Conservation (phyloP, 331 rosid species). For the Rosa hybrid region DNA sequence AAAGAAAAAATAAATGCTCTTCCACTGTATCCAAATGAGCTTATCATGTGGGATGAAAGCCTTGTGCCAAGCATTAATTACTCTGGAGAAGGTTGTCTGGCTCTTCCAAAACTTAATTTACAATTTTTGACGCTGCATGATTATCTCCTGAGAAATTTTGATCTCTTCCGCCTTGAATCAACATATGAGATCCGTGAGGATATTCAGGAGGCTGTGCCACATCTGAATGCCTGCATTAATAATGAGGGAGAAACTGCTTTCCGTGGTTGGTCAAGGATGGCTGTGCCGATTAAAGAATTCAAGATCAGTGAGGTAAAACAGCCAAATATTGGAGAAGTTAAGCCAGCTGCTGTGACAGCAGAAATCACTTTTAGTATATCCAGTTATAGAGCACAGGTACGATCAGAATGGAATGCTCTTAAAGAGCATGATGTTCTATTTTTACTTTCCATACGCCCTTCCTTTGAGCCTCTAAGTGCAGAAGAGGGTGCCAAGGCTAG, state of each 20-base stretch:
- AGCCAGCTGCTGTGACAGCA: constrained; percentile 92
- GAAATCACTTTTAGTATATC: constrained; percentile 83
- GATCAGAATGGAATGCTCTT: constrained; percentile 97
- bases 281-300: constrained; percentile 83
- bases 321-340: constrained; percentile 98
- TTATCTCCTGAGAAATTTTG: constrained; percentile 90
- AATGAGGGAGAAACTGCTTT: constrained; percentile 86
- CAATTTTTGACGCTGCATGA: constrained; percentile 96
- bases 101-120: constrained; percentile 91
- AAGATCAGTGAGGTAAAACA: constrained; percentile 82
- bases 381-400: constrained; percentile 80
- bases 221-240: constrained; percentile 86
- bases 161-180: constrained; percentile 97
- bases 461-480: constrained; percentile 87
- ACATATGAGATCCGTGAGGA: constrained; percentile 98
- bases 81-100: constrained; percentile 98
- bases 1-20: constrained; percentile 98
- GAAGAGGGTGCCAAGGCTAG: constrained; percentile 89
- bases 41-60: constrained; percentile 99
- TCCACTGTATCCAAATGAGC: constrained; percentile 94
- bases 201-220: constrained; percentile 95
- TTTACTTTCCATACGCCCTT: constrained; percentile 84
- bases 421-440: constrained; percentile 97
- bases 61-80: constrained; percentile 99
- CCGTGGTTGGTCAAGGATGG: constrained; percentile 99